Evolutionary conservation across 768 basidiomycete genomes (phyloP).

Genomic region (Xanthoconium stramineum): DNA sequence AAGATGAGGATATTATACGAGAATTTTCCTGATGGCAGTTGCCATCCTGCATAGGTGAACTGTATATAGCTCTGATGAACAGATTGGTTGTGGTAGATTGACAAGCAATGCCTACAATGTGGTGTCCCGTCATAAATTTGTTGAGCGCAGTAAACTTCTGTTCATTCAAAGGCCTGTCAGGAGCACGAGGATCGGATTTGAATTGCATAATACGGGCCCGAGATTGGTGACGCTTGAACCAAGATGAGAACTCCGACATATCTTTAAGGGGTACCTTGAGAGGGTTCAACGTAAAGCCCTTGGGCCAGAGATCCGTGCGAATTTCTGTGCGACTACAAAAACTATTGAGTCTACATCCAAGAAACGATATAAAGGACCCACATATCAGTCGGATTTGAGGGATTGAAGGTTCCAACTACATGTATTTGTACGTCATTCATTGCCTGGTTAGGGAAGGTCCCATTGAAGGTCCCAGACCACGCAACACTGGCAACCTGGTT

Average conservation of each 20-base stretch:
- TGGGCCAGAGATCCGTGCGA: slow-evolving; percentile 53
- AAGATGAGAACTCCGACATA: slow-evolving; percentile 38
- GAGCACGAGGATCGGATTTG: slow-evolving; percentile 26
- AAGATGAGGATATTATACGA: slow-evolving; percentile 50
- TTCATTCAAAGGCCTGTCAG: slow-evolving; percentile 42
- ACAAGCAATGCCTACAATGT: slow-evolving; percentile 40
- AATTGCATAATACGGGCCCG: slow-evolving; percentile 42
- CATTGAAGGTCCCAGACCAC: slow-evolving; percentile 52
- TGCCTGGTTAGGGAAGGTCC: slow-evolving; percentile 37
- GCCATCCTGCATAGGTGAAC: slow-evolving; percentile 56
- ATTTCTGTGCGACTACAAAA: slow-evolving; percentile 44
- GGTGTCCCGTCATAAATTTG: slow-evolving; percentile 40
- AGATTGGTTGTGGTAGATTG: background rate
- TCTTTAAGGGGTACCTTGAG: slow-evolving; percentile 42
- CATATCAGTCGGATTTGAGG: slow-evolving; percentile 29
- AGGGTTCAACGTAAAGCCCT: slow-evolving; percentile 37
- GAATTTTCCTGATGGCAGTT: slow-evolving; percentile 38
- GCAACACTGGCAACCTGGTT: slow-evolving; percentile 1
- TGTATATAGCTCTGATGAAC: slow-evolving; percentile 19
- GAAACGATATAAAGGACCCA: slow-evolving; percentile 24
- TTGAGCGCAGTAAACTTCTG: slow-evolving; percentile 40
- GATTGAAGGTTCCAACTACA: slow-evolving; percentile 23
- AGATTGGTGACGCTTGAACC: slow-evolving; percentile 42
- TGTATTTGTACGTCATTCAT: slow-evolving; percentile 38
- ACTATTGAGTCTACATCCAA: slow-evolving; percentile 1